Evolutionary conservation across 495 filamentous ascomycete genomes (phyloP).

Genomic region (Collariella sp.): DNA sequence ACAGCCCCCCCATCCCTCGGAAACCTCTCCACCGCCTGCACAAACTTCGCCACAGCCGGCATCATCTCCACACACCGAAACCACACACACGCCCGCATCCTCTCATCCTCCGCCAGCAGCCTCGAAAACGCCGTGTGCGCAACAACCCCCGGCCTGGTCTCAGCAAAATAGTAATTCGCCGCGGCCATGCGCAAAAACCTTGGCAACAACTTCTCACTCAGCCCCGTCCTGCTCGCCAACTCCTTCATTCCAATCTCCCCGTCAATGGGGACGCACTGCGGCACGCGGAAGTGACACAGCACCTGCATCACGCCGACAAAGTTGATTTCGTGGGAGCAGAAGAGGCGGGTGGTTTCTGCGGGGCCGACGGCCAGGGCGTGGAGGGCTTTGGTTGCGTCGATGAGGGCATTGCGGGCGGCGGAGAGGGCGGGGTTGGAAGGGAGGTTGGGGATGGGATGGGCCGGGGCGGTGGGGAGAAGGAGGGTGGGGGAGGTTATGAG

Average conservation of each 20-base stretch:
- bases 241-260: constrained; percentile 20
- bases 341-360: constrained; percentile 9
- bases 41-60: constrained; percentile 71
- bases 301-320: constrained; percentile 13
- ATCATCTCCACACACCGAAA: constrained; percentile 43
- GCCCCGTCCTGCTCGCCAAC: constrained; percentile 16
- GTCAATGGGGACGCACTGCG: constrained; percentile 24
- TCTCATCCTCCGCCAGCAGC: constrained; percentile 14
- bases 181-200: constrained; percentile 31
- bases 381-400: constrained; percentile 15
- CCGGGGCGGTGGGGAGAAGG: too few relatives aligned
- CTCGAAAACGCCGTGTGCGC: constrained; percentile 29
- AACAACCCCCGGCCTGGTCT: constrained; percentile 22
- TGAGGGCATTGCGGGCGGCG: constrained; percentile 4
- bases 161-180: constrained; percentile 28
- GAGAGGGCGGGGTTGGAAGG: too few relatives aligned
- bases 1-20: too few relatives aligned
- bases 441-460: too few relatives aligned
- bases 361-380: constrained; percentile 13
- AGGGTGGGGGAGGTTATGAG: too few relatives aligned
- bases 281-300: constrained; percentile 24
- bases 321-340: constrained; percentile 10
- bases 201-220: constrained; percentile 21
- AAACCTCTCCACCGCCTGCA: constrained; percentile 54
- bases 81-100: constrained; percentile 16